Evolutionary conservation across 1,284 basidiomycete genomes (phyloP), one percentile per base, ranked within the genome.

Genomic region (Tylopilus orsonianus): DNA sequence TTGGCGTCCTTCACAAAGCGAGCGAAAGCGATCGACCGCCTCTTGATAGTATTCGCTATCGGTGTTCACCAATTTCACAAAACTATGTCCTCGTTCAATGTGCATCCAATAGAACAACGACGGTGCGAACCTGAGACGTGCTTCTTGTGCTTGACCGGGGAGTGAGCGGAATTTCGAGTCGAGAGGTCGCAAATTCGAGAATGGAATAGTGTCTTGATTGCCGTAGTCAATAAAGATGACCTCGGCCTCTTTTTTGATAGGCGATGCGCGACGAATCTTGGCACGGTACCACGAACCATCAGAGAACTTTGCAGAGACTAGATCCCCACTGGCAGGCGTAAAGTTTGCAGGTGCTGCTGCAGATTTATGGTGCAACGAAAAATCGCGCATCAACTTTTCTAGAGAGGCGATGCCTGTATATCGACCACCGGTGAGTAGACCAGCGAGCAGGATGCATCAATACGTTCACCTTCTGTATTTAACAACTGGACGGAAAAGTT

Each of bases 211-310:
- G 62, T 93, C 90, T 71, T 93, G 90, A 66, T 95, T 94, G 43
- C 93, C 93, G 59, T 92, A 92, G 68, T 90, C 89, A 55, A 91
- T 90, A 68, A 90, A 92, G 7, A 84, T 87, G 32, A 94, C 85
- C 64, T 93, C 90, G 3, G 87, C 90, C 68, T 92, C 88, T 66
- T 89, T 93, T 73, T 93, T 95, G 42, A 91, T 62, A 4, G 85
- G 81, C 29, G 89, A 94, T 20, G 83, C 75, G 30, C 88, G 81
- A 52, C 87, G 86, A 54, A 97, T 85, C 71, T 85, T 89, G 35
- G 94, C 94, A 48, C 94, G 88, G 69, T 97, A 97, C 94, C 94
- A 97, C 50, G 86, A 79, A 20, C 90, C 87, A 68, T 97, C 93
- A 18, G 86, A 89, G 69, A 90, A 92, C 65, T 89, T 90, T 8